Evolutionary conservation across 2,329 filamentous ascomycete genomes (phyloP).

Genomic region (Trichoderma atroviride): DNA sequence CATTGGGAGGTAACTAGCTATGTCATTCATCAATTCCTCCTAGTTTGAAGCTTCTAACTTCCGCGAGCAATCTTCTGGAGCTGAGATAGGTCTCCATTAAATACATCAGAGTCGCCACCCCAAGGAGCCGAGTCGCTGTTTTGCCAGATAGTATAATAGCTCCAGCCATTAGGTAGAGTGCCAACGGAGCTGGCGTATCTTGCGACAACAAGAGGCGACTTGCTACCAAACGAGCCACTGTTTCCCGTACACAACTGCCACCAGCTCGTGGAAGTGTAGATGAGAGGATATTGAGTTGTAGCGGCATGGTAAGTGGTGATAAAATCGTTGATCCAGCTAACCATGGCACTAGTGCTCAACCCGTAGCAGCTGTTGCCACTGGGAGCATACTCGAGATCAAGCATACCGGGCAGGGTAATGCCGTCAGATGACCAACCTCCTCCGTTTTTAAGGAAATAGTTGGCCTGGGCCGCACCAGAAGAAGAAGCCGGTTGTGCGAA

Average conservation of each 20-base stretch:
- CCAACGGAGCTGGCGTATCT: conserved; percentile 47
- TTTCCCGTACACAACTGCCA: conserved; percentile 57
- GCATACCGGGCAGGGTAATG: conserved; percentile 59
- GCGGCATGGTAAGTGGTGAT: conserved; percentile 51
- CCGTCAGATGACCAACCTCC: conserved; percentile 58
- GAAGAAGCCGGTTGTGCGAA: conserved; percentile 52
- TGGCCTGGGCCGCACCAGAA: conserved; percentile 51
- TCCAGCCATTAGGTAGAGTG: conserved; percentile 54
- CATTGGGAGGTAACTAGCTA: neutral
- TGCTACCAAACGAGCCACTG: conserved; percentile 48
- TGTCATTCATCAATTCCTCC: neutral
- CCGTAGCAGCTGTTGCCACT: conserved; percentile 49
- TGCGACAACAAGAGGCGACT: conserved; percentile 53
- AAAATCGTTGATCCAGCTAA: conserved; percentile 57
- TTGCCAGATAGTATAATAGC: conserved; percentile 54
- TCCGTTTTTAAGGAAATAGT: conserved; percentile 55
- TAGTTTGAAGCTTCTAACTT: neutral
- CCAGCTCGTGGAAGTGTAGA: conserved; percentile 58
- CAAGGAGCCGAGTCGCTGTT: conserved; percentile 29
- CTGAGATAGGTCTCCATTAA: conserved; percentile 31
- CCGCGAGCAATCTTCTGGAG: conserved; percentile 32
- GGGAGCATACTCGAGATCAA: conserved; percentile 54
- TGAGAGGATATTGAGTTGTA: conserved; percentile 53
- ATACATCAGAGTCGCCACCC: conserved; percentile 32
- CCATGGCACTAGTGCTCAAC: conserved; percentile 49